These are phyloP conservation scores for Russula olivacea DNA, from an alignment of 768 basidiomycete species.

Conservation along the genomic window DNA sequence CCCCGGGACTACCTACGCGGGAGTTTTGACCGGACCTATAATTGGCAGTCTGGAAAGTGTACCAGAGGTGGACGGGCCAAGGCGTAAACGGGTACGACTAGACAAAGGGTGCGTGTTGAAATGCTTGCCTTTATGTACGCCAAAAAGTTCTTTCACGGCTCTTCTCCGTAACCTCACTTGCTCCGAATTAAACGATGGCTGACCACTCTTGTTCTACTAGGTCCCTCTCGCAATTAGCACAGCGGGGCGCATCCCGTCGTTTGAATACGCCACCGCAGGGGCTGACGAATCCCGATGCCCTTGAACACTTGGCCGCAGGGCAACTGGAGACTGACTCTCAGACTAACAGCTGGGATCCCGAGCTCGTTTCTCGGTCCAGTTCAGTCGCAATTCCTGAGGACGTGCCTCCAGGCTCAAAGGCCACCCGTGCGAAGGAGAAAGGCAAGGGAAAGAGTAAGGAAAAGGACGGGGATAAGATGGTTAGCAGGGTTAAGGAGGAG, in stretches of 20 bases:
- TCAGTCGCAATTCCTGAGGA: conserved; percentile 32
- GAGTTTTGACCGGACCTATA: conserved; percentile 60
- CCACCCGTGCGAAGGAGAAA: conserved; percentile 32
- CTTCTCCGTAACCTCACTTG: conserved; percentile 4
- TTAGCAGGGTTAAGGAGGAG: conserved; percentile 43
- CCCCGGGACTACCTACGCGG: conserved; percentile 85
- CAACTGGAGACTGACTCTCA: conserved; percentile 49
- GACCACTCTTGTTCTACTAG: conserved; percentile 33
- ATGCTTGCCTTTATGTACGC: background rate
- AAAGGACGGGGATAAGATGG: conserved; percentile 30
- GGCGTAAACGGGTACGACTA: conserved; percentile 65
- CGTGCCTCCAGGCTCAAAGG: conserved; percentile 2
- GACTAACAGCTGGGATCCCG: conserved; percentile 54
- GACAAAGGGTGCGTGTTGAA: conserved; percentile 60
- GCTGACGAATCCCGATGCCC: conserved; percentile 36
- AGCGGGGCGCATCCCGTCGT: conserved; percentile 64
- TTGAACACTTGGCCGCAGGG: conserved; percentile 37
- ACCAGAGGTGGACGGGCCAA: conserved; percentile 57
- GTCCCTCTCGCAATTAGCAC: conserved; percentile 58
- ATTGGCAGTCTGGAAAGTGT: conserved; percentile 33
- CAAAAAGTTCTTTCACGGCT: conserved; percentile 3
- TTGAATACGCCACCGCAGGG: conserved; percentile 45
- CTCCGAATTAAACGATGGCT: background rate
- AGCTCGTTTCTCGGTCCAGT: conserved; percentile 57
- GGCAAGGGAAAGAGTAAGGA: conserved; percentile 42